Conservation (phyloP, 169 alveolate genomes). For the Babesia divergens region DNA sequence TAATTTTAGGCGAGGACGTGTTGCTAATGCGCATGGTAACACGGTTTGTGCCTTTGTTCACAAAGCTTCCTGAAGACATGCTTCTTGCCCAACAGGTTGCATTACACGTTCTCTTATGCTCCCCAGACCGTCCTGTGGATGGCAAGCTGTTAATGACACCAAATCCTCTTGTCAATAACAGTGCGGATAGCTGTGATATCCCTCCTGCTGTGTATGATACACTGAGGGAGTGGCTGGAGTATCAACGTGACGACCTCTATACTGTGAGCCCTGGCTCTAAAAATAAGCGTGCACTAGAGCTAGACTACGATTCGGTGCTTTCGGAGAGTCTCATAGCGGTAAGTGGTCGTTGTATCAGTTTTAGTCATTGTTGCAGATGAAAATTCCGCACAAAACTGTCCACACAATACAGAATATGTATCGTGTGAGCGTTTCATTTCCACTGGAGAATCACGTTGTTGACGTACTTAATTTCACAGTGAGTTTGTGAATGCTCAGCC, state of each 20-base stretch:
- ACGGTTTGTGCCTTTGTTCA: constrained; percentile 1
- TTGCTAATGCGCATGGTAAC: constrained; percentile 24
- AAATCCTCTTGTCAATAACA: not conserved
- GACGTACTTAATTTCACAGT: constrained; percentile 58
- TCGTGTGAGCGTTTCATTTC: constrained; percentile 55
- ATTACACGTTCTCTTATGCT: constrained; percentile 31
- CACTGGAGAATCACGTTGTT: constrained; percentile 45
- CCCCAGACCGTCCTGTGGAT: not conserved
- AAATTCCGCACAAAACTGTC: constrained; percentile 65
- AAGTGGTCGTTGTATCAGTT: not conserved
- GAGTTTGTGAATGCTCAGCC: not conserved
- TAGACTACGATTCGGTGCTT: constrained; percentile 49
- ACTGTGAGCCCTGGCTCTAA: constrained; percentile 8
- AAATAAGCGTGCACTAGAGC: constrained; percentile 34
- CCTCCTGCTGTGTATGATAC: not conserved
- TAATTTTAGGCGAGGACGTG: constrained; percentile 43
- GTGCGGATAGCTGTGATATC: not conserved
- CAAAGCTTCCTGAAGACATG: constrained; percentile 45
- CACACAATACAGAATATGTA: constrained; percentile 53
- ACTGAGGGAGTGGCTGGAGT: constrained; percentile 56
- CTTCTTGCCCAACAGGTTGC: constrained; percentile 58
- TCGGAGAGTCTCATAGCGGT: constrained; percentile 53
- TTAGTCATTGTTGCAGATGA: constrained; percentile 15
- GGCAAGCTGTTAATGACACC: not conserved
- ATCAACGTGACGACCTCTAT: constrained; percentile 60